Evolutionary conservation across 2,329 filamentous ascomycete species (phyloP).

Genomic region (Aspergillus sergii): DNA sequence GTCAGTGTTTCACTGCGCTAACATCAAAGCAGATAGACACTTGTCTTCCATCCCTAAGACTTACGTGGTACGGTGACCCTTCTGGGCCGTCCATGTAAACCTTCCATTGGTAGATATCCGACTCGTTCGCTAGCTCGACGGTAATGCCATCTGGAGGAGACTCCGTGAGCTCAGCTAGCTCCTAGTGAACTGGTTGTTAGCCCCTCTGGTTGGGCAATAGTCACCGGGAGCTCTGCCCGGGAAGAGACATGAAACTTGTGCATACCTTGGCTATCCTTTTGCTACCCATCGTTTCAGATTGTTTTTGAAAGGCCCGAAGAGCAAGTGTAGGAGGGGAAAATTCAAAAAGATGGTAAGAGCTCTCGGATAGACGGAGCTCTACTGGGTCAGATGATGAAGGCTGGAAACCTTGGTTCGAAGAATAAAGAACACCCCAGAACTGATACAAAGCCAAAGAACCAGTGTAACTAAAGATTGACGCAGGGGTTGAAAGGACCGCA

Average conservation of each 20-base stretch:
- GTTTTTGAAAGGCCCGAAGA: constrained; percentile 7
- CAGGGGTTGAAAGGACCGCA: background rate
- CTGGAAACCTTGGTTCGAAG: background rate
- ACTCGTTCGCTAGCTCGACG: constrained; percentile 61
- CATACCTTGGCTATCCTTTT: constrained; percentile 52
- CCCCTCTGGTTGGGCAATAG: background rate
- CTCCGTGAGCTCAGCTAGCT: constrained; percentile 60
- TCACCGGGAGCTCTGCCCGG: background rate
- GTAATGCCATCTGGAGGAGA: constrained; percentile 60
- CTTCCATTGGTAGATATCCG: constrained; percentile 69
- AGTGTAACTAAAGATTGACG: background rate
- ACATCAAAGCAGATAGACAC: background rate
- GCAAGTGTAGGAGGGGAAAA: constrained; percentile 6
- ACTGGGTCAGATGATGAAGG: background rate
- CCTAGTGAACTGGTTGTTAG: constrained; percentile 45
- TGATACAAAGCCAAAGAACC: background rate
- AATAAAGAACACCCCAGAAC: background rate
- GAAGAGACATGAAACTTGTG: background rate
- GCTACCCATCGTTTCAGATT: constrained; percentile 38
- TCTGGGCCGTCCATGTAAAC: constrained; percentile 67
- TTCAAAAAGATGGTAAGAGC: background rate
- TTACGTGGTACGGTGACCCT: constrained; percentile 66
- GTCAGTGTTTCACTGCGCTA: background rate
- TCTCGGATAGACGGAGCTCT: background rate
- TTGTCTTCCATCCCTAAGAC: constrained; percentile 19